These are phyloP conservation scores for Citrus cavaleriei DNA, from an alignment of 345 rosid genomes.

Conservation along the genomic window DNA sequence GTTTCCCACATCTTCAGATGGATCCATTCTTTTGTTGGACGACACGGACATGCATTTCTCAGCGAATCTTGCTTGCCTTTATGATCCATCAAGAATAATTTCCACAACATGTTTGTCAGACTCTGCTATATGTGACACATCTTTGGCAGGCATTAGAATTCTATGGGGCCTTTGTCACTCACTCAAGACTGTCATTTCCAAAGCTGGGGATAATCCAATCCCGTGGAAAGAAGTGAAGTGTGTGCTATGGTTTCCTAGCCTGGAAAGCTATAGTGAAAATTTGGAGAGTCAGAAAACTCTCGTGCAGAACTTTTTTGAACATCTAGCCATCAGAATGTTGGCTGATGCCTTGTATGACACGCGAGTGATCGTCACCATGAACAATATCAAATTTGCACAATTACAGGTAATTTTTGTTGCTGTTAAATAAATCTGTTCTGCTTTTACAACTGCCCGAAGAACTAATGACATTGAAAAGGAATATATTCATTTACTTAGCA, in stretches of 20 bases:
- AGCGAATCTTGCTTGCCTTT: slow-evolving; percentile 49
- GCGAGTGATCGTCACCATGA: slow-evolving; percentile 62
- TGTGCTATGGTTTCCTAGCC: slow-evolving; percentile 65
- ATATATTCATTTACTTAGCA: neutral
- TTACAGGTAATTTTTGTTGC: slow-evolving; percentile 50
- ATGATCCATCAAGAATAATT: slow-evolving; percentile 52
- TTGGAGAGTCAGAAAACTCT: slow-evolving; percentile 44
- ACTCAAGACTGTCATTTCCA: slow-evolving; percentile 52
- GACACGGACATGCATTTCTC: slow-evolving; percentile 63
- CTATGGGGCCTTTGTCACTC: slow-evolving; percentile 75
- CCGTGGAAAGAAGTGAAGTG: slow-evolving; percentile 73
- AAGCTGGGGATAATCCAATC: slow-evolving; percentile 38
- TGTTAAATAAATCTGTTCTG: neutral
- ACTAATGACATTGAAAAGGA: neutral
- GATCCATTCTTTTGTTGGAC: slow-evolving; percentile 62
- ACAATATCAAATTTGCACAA: slow-evolving; percentile 69
- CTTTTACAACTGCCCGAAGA: neutral
- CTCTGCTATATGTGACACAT: slow-evolving; percentile 32
- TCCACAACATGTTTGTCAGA: slow-evolving; percentile 55
- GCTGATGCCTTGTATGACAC: slow-evolving; percentile 47
- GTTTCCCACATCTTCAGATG: slow-evolving; percentile 48
- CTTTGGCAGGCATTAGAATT: slow-evolving; percentile 43
- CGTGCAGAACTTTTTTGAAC: slow-evolving; percentile 66
- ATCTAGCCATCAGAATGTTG: slow-evolving; percentile 64
- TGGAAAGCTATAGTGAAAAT: slow-evolving; percentile 42